Base-by-base conservation (phyloP, 495 filamentous ascomycete species). In the Hyphodiscus hymeniophilus region DNA sequence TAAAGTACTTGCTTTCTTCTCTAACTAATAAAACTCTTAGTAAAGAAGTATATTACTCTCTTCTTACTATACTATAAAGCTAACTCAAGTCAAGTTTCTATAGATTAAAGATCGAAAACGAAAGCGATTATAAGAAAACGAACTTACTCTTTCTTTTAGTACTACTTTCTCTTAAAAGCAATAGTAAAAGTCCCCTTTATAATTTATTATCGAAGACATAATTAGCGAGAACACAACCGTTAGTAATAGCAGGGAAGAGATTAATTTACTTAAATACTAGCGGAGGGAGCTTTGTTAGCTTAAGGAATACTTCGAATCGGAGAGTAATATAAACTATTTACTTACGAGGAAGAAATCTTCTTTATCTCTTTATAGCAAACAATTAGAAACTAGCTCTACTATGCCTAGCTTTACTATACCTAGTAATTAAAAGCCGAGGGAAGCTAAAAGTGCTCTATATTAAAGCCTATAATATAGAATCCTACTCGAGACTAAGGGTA, bases 401-500 rank as follows among this genome's bases (percentile, higher is more conserved):
- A 45, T 20, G 7, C 31, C 32, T 28, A 65, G 57, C 38, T 64
- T 58, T 47, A 55, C 50, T 15, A 67, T 59, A 26, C 55, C 63
- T 20, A 70, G 68, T 59, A 64, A 69, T 52, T 38, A 69, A 52
- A 63, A 55, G 57, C 63, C 60, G 41, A 60, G 66, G 32, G 42
- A 52, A 39, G 42, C 34, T 11, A 68, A 70, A 52, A 73, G 68
- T 49, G 55, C 59, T 10, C 59, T 49, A 34, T 74, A 76, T 45
- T 26, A 45, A 45, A 51, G 62, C 48, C 40, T 55, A 33, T 47
- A 53, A 10, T 73, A 70, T 45, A 30, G 46, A 12, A 54, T 36
- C 3, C 21, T 65, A 8, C 67, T 72, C 47, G 49, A 23, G 5
- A 60, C 58, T n/a, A 64, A 65, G 35, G 63, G 61, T 10, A 66